Conservation (phyloP, 352 stramenopile species). For the Phytopythium mirpurense region DNA sequence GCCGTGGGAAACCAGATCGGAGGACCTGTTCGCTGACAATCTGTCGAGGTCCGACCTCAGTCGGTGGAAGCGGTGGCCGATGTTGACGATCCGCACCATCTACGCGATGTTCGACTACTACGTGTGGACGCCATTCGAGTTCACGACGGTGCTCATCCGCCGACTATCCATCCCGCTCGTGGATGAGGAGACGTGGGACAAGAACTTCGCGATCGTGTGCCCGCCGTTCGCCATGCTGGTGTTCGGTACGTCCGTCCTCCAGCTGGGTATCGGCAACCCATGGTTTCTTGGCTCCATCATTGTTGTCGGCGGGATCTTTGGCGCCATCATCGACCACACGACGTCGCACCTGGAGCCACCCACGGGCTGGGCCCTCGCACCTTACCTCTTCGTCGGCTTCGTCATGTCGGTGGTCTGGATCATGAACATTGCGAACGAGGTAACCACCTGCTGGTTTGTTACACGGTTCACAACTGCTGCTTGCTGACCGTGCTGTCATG, state of each 20-base stretch:
- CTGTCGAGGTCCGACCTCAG: constrained; percentile 17
- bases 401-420: constrained; percentile 86
- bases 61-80: constrained; percentile 14
- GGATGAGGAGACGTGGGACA: constrained; percentile 79
- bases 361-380: constrained; percentile 34
- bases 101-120: constrained; percentile 34
- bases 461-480: not conserved
- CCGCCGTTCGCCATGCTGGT: constrained; percentile 57
- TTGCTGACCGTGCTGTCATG: not conserved
- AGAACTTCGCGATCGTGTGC: constrained; percentile 60
- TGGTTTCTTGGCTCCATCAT: constrained; percentile 42
- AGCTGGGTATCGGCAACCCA: constrained; percentile 36
- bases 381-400: constrained; percentile 70
- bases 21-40: constrained; percentile 3
- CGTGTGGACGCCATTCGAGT: constrained; percentile 71
- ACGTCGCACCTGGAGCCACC: constrained; percentile 43
- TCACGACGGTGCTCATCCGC: constrained; percentile 59
- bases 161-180: constrained; percentile 73
- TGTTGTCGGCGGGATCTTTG: constrained; percentile 35
- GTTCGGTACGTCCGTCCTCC: constrained; percentile 47
- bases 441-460: constrained; percentile 3
- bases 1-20: constrained; percentile 6
- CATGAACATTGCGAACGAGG: constrained; percentile 81
- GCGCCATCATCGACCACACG: constrained; percentile 35
- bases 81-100: constrained; percentile 12